These are phyloP conservation scores for Phytophthora nicotianae DNA, from an alignment of 352 stramenopile genomes.

Conservation along the genomic window DNA sequence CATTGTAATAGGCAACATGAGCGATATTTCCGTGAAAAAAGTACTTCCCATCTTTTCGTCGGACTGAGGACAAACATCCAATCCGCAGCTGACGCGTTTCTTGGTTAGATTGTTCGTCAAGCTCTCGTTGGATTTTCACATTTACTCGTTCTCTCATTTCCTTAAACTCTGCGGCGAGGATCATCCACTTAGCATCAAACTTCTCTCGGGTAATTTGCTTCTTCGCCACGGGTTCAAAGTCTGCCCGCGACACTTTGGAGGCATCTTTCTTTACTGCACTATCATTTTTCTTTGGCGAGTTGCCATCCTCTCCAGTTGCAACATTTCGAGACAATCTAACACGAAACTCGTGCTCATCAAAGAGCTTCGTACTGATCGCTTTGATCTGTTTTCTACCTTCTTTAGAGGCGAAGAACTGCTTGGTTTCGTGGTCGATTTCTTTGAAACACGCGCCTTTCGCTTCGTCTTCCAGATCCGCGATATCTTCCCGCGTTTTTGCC, in stretches of 20 bases:
- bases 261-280: conserved; percentile 54
- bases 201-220: conserved; percentile 78
- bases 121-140: conserved; percentile 70
- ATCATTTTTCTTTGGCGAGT: conserved; percentile 9
- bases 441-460: conserved; percentile 77
- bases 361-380: conserved; percentile 60
- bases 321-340: conserved; percentile 61
- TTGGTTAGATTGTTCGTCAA: conserved; percentile 64
- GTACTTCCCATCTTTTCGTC: conserved; percentile 73
- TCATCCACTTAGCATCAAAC: conserved; percentile 66
- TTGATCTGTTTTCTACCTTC: conserved; percentile 77
- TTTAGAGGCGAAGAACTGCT: conserved; percentile 70
- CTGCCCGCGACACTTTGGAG: conserved; percentile 60
- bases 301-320: background rate
- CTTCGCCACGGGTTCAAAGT: conserved; percentile 86
- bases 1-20: conserved; percentile 88
- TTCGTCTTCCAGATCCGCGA: conserved; percentile 77
- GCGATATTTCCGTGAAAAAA: conserved; percentile 87
- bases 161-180: conserved; percentile 65
- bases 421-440: conserved; percentile 68
- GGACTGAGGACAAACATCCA: conserved; percentile 66
- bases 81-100: conserved; percentile 70
- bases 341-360: conserved; percentile 88
- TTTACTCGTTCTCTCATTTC: conserved; percentile 77
- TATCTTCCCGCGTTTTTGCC: conserved; percentile 75